Evolutionary conservation across 208 protist species (phyloP).

Genomic region (Acanthamoeba triangularis): DNA sequence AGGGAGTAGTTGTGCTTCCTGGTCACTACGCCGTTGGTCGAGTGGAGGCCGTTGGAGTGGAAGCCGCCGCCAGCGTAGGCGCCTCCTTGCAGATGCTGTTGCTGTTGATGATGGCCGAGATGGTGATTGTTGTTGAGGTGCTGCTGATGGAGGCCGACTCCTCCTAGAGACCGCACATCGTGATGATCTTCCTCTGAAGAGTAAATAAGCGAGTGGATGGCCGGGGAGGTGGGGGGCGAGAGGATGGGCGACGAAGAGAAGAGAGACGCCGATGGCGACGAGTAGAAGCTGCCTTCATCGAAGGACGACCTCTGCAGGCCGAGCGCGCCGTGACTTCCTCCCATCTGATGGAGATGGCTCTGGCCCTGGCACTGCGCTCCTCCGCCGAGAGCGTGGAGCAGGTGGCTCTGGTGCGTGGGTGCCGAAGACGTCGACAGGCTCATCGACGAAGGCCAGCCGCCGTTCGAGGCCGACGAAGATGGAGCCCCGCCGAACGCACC

Average conservation of each 20-base stretch:
- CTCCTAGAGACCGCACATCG: neutral
- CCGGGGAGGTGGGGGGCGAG: conserved; percentile 18
- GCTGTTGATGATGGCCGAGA: conserved; percentile 1
- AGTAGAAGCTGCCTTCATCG: conserved; percentile 73
- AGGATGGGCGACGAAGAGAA: conserved; percentile 62
- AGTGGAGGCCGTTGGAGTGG: conserved; percentile 54
- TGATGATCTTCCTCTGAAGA: conserved; percentile 61
- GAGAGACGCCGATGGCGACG: neutral
- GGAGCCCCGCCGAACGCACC: neutral
- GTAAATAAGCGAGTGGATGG: conserved; percentile 10
- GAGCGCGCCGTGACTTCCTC: neutral
- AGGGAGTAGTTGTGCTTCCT: conserved; percentile 69
- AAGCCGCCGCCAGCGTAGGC: neutral
- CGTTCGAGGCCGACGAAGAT: neutral
- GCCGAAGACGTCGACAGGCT: neutral
- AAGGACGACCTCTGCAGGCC: conserved; percentile 18
- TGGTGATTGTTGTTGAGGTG: conserved; percentile 58
- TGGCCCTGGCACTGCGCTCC: neutral
- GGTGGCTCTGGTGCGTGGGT: neutral
- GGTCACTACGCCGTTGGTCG: conserved; percentile 55
- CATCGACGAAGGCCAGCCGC: conserved; percentile 6
- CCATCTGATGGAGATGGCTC: neutral
- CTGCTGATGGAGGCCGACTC: neutral
- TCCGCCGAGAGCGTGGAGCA: neutral
- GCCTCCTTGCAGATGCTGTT: neutral